Conservation (phyloP, 1,284 basidiomycete genomes). For the Puccinia novopanici region DNA sequence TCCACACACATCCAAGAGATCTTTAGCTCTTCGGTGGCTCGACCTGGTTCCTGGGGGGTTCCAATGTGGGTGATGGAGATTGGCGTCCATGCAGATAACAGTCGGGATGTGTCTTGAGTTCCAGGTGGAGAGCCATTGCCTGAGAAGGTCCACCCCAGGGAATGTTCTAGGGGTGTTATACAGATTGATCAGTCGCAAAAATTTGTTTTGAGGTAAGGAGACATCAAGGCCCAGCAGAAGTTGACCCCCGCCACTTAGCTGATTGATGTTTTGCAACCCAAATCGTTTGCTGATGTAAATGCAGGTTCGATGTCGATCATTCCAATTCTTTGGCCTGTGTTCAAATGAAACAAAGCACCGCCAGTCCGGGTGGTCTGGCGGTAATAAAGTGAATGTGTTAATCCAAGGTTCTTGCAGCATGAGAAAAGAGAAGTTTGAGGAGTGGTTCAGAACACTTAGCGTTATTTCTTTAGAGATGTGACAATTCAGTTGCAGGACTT, state of each 20-base stretch:
- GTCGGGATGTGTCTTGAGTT: neutral
- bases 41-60: neutral
- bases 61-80: constrained; percentile 10
- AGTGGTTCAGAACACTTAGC: neutral
- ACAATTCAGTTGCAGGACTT: neutral
- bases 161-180: too few species aligned
- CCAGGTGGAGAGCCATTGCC: too few species aligned
- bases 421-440: neutral
- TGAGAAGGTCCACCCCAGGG: too few species aligned
- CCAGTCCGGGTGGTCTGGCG: neutral
- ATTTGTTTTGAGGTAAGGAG: too few species aligned
- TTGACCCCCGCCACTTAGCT: neutral
- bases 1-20: neutral
- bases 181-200: too few species aligned
- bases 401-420: constrained; percentile 1
- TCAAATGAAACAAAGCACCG: neutral
- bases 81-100: neutral
- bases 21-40: neutral
- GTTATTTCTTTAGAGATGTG: neutral
- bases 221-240: neutral
- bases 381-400: neutral
- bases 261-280: neutral
- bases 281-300: neutral
- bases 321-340: neutral
- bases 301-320: neutral